Base-by-base conservation (phyloP, 306 rosid genomes). In the Vachellia collinsii region DNA sequence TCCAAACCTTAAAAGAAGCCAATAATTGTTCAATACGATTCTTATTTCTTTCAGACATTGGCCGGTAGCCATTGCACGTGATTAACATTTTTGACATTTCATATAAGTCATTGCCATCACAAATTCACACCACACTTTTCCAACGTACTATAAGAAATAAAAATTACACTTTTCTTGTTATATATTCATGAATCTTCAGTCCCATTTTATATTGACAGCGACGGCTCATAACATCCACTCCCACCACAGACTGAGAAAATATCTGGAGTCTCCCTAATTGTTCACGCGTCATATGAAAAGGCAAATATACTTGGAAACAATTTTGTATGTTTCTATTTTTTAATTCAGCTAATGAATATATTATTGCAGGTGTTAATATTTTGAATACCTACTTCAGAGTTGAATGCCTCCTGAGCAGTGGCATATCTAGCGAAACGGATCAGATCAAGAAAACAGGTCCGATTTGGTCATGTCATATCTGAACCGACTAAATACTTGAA, bases 381-480 rank as follows among this genome's bases (percentile, higher is more conserved):
- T 61, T 25, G 37, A 3, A 12, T 62, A 62, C 39, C 67, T 25
- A 25, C 25, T 5, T 1, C 68, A 62, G 10, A 29, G 77, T 7
- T 19, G 59, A 11, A 17, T 72, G 34, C 63, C 77, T 50, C 77
- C 76, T 29, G 61, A 13, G 22, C 64, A 9, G 11, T 0, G 29
- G 66, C 65, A 37, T 36, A 73, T 73, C 47, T 37, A 53, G 11
- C 46, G 44, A 20, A 36, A 19, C 17, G 47, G 47, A 73, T 68
- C 29, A 14, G 64, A 53, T 62, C 11, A 37, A 36, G 20, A 73
- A 29, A 53, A 19, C 65, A 37, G 66, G 75, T 77, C 54, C 70
- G 67, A 77, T 53, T 67, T 41, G 29, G 75, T 41, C 25, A 74
- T 14, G 43, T 23, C 81, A 53, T 53, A 78, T 78, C 69, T 61